Conservation (phyloP, 2,329 filamentous ascomycete species). For the Phialemonium atrogriseum region DNA sequence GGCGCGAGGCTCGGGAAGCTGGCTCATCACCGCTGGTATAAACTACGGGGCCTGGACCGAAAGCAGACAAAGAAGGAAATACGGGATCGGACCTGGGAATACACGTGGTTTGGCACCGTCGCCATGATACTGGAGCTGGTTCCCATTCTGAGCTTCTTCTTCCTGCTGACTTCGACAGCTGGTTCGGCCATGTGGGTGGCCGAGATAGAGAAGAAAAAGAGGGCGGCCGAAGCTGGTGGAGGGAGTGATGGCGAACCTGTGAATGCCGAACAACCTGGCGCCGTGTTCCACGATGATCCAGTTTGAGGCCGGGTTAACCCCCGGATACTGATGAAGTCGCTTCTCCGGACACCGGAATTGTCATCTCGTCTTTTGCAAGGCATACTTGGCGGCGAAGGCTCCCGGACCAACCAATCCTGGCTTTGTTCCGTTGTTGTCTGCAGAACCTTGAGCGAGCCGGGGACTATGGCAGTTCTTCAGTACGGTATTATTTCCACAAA, state of each 20-base stretch:
- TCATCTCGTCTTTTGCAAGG: too few relatives aligned
- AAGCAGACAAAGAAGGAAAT: slow-evolving; percentile 67
- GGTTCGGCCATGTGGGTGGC: slow-evolving; percentile 84
- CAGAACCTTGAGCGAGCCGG: too few relatives aligned
- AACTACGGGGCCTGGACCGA: slow-evolving; percentile 65
- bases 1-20: slow-evolving; percentile 82
- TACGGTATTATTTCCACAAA: too few relatives aligned
- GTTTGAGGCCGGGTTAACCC: too few relatives aligned
- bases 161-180: slow-evolving; percentile 77
- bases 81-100: slow-evolving; percentile 63
- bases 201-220: slow-evolving; percentile 57
- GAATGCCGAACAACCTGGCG: slow-evolving; percentile 5
- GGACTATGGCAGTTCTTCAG: too few relatives aligned
- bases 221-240: slow-evolving; percentile 7
- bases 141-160: slow-evolving; percentile 87
- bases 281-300: slow-evolving; percentile 5
- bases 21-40: slow-evolving; percentile 85
- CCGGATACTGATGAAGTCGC: not conserved
- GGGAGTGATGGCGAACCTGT: slow-evolving; percentile 14
- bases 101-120: slow-evolving; percentile 87
- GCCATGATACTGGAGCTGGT: slow-evolving; percentile 81
- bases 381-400: too few relatives aligned
- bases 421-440: too few relatives aligned
- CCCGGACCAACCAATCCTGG: too few relatives aligned
- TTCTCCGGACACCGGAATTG: too few relatives aligned